Evolutionary conservation across 1,139 yeast genomes (phyloP), one percentile per base, ranked within the genome.

Genomic region (Eremothecium cymbalariae): DNA sequence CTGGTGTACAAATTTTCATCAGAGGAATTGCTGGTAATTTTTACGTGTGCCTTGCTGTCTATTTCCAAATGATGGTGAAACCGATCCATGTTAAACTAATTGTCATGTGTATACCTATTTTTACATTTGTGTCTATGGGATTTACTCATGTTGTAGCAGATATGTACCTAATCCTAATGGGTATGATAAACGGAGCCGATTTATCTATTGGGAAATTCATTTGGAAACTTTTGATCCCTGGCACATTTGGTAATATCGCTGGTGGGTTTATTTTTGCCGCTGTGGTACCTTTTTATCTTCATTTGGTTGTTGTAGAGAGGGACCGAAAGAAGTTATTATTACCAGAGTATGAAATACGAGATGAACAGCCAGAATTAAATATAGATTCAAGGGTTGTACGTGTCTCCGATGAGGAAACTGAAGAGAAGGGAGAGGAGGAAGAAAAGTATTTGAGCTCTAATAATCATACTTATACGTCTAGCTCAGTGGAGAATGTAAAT

Each of bases 131-230:
- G 6, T 48, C 76, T 1, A 64, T 77, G 63, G 93, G 93, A 0
- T 82, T 75, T 55, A 74, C 84, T 4, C 94, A 83, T 52, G 74
- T 74, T 2, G 85, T 83, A 7, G 94, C 94, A 1, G 94, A 83
- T 55, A 80, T 82, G 88, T 74, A 65, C 45, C 47, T 79, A 39
- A 52, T 78, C 8, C 71, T 76, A 7, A 70, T 75, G 46, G 94
- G 84, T 0, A 60, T 80, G 48, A 65, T 82, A 32, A 77, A 78
- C 52, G 72, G 76, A 18, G 78, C 84, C 0, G 67, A 73, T 3
- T 62, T 75, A 8, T 62, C 77, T 0, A 82, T 79, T 17, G 81
- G 75, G 0, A 59, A 59, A n/a, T 75, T 72, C 34, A 74, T 77
- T 6, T 82, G 90, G 90, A 81, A 76, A 51, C 57, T 77, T 1